Base-by-base conservation (phyloP, 2,329 filamentous ascomycete genomes). In the Zymoseptoria crescenta region DNA sequence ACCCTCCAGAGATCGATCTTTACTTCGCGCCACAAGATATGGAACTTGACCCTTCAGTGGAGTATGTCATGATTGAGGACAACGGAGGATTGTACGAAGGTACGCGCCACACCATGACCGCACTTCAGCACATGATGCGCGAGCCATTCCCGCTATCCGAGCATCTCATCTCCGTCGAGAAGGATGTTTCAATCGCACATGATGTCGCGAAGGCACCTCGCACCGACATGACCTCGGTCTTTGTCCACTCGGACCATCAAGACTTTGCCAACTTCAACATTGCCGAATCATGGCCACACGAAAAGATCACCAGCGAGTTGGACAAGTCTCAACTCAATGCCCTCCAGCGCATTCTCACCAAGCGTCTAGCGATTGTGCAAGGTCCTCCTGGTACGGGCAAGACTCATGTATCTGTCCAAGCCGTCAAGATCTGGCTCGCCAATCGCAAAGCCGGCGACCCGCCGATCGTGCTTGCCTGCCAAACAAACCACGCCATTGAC, bases 401-500 rank as follows among this genome's bases (percentile, higher is more conserved):
- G 70, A 96, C 92, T 0, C 87, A 87, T 64, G 87, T 91, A 0
- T 94, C 90, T 0, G 83, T 93, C 1, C 76, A 85, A 27, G 87
- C 87, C 0, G 72, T 96, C 8, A 83, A 82, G 52, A 78, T 87
- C 1, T 76, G 92, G 56, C 76, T 90, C 0, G 73, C 79, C 1
- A 89, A 87, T 56, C 79, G 83, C 67, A 70, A 72, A 1, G 67
- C 69, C 1, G 77, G 74, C 0, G 83, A 87, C 59, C 81, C 85
- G 8, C 89, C 89, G 0, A 85, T 96, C 29, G 80, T 96, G 20
- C 79, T 96, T 3, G 83, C 91, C 0, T 91, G 90, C 7, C 91
- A 96, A 67, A 96, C 91, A 0, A 96, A 96, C 60, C 91, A 96
- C 72, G 91, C 91, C 0, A 76, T 96, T 0, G 91, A 96, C 66